Evolutionary conservation across 768 basidiomycete genomes (phyloP).

Genomic region (Glaciozyma antarctica): DNA sequence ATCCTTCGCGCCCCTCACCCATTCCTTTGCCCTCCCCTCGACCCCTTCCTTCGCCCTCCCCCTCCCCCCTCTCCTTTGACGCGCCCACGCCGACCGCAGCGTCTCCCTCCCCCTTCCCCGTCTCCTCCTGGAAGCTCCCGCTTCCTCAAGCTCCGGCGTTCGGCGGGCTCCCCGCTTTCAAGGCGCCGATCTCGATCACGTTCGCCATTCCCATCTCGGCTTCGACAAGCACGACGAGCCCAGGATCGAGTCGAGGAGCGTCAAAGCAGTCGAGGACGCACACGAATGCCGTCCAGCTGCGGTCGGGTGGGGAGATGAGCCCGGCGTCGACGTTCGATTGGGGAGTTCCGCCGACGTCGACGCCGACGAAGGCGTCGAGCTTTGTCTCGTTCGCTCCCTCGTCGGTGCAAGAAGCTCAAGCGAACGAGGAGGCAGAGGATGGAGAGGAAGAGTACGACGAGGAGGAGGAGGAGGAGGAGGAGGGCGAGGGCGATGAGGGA

Average conservation of each 20-base stretch:
- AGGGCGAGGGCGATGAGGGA: background rate
- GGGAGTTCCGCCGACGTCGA: constrained; percentile 12
- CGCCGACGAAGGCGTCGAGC: background rate
- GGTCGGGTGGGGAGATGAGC: background rate
- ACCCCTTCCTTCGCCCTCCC: background rate
- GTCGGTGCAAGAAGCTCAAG: background rate
- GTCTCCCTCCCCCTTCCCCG: background rate
- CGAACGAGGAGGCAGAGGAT: background rate
- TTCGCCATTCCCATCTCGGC: background rate
- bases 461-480: background rate
- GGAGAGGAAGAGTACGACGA: background rate
- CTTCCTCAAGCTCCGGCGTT: background rate
- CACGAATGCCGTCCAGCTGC: constrained; percentile 14
- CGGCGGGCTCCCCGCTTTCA: background rate
- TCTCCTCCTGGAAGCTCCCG: background rate
- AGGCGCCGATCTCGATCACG: constrained; percentile 1
- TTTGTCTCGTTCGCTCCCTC: background rate
- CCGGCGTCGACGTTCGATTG: constrained; percentile 17
- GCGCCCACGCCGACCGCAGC: background rate
- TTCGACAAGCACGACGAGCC: background rate
- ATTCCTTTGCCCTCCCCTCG: constrained; percentile 1
- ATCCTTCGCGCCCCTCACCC: background rate
- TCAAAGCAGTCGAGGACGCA: constrained; percentile 2
- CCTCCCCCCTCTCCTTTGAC: background rate
- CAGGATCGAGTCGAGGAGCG: constrained; percentile 3